Conservation (phyloP, 1,284 basidiomycete species). For the Microbotryomycetes sp. region DNA sequence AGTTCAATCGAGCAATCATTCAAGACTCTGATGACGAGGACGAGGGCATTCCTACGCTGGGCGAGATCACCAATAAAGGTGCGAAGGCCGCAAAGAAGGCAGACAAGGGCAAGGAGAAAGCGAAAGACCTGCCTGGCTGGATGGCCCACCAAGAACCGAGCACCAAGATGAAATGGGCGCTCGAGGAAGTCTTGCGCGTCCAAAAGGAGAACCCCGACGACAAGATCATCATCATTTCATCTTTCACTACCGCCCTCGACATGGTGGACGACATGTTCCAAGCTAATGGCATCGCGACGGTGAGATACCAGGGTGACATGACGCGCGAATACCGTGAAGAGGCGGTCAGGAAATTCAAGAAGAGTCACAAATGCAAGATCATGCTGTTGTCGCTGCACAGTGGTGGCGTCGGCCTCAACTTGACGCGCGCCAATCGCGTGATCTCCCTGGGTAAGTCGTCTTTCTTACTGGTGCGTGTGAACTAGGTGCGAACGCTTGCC, state of each 20-base stretch:
- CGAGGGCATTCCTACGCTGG: constrained; percentile 9
- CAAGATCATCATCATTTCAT: constrained; percentile 56
- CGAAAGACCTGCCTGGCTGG: constrained; percentile 1
- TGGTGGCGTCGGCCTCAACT: constrained; percentile 35
- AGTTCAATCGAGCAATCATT: constrained; percentile 21
- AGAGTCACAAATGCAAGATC: constrained; percentile 43
- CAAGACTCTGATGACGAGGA: constrained; percentile 22
- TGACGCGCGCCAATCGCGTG: constrained; percentile 39
- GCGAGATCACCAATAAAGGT: background rate
- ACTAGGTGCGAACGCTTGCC: too few relatives aligned
- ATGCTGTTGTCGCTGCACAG: constrained; percentile 38
- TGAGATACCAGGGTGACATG: constrained; percentile 47
- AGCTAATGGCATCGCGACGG: constrained; percentile 48
- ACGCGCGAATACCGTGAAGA: constrained; percentile 22
- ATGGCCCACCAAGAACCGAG: constrained; percentile 13
- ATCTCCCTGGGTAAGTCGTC: constrained; percentile 51
- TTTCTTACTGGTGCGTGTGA: too few relatives aligned
- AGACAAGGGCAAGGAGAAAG: constrained; percentile 7
- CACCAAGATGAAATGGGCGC: constrained; percentile 19
- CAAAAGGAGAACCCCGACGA: constrained; percentile 46
- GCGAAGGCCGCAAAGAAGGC: constrained; percentile 2
- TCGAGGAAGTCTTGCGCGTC: constrained; percentile 2
- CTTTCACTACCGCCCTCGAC: constrained; percentile 52
- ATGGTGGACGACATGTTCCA: constrained; percentile 53
- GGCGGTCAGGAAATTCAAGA: constrained; percentile 47